Percentiles rank a stretch among this genome's conserved stretches.
Conservation (phyloP, 2,329 filamentous ascomycete species). For the Aspergillus sp. region DNA sequence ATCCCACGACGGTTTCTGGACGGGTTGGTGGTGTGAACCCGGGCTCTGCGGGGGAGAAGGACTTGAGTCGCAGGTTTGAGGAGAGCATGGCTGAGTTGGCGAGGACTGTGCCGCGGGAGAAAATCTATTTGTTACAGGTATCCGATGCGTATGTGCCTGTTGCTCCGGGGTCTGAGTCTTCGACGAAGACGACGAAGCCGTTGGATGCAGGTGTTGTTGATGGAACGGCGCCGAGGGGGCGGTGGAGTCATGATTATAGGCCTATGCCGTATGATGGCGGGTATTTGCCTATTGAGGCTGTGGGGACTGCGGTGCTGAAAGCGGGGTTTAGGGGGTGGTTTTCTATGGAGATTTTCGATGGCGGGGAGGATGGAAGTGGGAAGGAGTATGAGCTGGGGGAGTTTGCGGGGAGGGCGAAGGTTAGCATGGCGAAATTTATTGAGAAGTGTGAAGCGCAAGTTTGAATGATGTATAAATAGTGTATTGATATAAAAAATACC, state of each 20-base stretch:
- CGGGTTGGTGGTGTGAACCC: conserved; percentile 51
- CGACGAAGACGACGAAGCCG: conserved; percentile 37
- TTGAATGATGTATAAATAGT: neutral
- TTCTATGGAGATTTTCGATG: conserved; percentile 70
- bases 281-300: conserved; percentile 67
- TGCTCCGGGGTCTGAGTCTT: conserved; percentile 6
- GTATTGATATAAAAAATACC: neutral
- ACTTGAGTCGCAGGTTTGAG: conserved; percentile 53
- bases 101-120: conserved; percentile 61
- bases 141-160: conserved; percentile 68
- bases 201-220: conserved; percentile 53
- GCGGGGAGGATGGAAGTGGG: conserved; percentile 54
- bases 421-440: conserved; percentile 48
- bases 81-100: conserved; percentile 58
- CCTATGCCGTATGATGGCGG: conserved; percentile 70
- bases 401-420: conserved; percentile 55
- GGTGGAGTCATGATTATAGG: conserved; percentile 71
- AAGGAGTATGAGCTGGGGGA: conserved; percentile 34
- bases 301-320: conserved; percentile 63
- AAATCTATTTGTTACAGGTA: conserved; percentile 74
- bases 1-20: conserved; percentile 66
- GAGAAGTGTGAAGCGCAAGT: conserved; percentile 31
- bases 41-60: conserved; percentile 24
- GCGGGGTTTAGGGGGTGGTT: conserved; percentile 70
- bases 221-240: conserved; percentile 56